Conservation (phyloP, 1,284 basidiomycete genomes). For the Exobasidium cylindrosporum region DNA sequence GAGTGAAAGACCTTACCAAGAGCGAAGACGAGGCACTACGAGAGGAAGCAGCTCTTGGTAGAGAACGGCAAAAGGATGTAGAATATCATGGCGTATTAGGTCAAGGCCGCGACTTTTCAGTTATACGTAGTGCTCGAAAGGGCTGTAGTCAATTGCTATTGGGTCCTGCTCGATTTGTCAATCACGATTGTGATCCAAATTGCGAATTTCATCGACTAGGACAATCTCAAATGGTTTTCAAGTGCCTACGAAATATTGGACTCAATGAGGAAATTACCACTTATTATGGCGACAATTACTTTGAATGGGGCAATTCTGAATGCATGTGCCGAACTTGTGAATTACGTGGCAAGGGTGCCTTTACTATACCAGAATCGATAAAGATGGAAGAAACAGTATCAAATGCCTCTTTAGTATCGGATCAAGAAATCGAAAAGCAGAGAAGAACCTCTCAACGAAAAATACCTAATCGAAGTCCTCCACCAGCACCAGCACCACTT, state of each 20-base stretch:
- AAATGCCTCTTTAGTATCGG: neutral
- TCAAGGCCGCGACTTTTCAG: conserved; percentile 74
- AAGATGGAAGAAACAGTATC: neutral
- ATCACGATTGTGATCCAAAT: conserved; percentile 88
- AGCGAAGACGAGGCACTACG: conserved; percentile 55
- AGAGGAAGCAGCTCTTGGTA: conserved; percentile 69
- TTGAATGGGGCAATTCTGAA: conserved; percentile 77
- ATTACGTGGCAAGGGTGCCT: conserved; percentile 66
- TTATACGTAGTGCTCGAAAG: conserved; percentile 82
- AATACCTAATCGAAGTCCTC: neutral
- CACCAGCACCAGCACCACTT: neutral
- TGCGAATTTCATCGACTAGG: conserved; percentile 81
- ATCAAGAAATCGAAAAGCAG: neutral
- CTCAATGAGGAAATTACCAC: conserved; percentile 78
- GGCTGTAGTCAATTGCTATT: conserved; percentile 88
- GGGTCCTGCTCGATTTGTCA: conserved; percentile 88
- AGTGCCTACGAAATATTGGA: conserved; percentile 73
- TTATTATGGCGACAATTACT: conserved; percentile 61
- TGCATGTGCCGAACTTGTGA: conserved; percentile 89
- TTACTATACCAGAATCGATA: conserved; percentile 7
- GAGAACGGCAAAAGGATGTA: conserved; percentile 26
- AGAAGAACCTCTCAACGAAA: conserved; percentile 4
- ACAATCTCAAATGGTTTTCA: conserved; percentile 76
- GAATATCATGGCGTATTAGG: conserved; percentile 63
- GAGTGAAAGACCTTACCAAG: conserved; percentile 53